Percentiles rank a stretch among this genome's conserved stretches.
Evolutionary conservation across 1,284 basidiomycete species (phyloP).

Genomic region (Exobasidium rhododendri): DNA sequence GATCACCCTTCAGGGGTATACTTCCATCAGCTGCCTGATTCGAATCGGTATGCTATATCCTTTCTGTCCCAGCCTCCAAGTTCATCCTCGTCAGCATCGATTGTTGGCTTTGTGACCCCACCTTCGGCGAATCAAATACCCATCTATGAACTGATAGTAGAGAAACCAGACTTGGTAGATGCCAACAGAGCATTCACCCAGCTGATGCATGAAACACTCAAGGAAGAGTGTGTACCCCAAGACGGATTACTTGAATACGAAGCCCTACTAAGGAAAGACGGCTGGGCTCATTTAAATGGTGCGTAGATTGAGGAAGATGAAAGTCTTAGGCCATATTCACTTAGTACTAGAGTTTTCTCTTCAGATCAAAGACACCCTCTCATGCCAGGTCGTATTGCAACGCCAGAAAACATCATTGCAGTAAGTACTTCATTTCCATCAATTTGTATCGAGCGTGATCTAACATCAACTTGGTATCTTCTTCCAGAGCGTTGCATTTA

Average conservation of each 20-base stretch:
- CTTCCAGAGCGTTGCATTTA: conserved; percentile 40
- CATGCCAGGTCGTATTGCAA: conserved; percentile 48
- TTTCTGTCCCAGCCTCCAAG: conserved; percentile 7
- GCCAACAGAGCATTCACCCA: conserved; percentile 36
- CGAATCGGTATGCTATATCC: conserved; percentile 13
- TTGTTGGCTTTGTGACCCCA: conserved; percentile 6
- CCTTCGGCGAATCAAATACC: background rate
- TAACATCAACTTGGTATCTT: background rate
- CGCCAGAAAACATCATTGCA: conserved; percentile 43
- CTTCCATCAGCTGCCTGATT: background rate
- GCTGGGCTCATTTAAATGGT: conserved; percentile 48
- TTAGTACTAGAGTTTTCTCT: background rate
- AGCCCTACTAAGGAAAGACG: conserved; percentile 37
- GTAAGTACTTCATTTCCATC: conserved; percentile 4
- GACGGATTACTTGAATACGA: conserved; percentile 45
- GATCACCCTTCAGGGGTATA: background rate
- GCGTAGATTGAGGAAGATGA: conserved; percentile 8
- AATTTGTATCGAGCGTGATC: background rate
- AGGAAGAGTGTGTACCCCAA: conserved; percentile 31
- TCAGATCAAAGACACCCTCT: conserved; percentile 37
- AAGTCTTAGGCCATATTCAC: background rate
- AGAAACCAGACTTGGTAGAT: conserved; percentile 10
- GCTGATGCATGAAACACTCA: conserved; percentile 41
- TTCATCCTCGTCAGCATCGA: conserved; percentile 9
- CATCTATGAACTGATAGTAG: background rate